phyloP scores from a whole-genome alignment of 2,329 filamentous ascomycete species.

The Beauveria scarabaeidicola region DNA sequence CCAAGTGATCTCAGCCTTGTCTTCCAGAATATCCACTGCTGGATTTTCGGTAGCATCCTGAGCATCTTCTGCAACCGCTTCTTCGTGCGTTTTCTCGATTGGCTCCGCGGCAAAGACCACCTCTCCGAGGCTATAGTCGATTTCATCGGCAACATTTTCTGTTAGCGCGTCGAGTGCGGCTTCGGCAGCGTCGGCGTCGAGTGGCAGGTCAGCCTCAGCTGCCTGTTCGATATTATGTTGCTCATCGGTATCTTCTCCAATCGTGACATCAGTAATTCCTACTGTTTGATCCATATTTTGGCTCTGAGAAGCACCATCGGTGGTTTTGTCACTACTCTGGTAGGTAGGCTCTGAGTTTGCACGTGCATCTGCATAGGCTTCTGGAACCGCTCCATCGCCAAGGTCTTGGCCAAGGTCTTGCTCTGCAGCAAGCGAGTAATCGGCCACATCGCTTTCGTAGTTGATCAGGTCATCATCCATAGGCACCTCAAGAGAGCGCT shows the following conservation, averaged over 20 bases:
- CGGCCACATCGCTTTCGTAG: conserved; percentile 26
- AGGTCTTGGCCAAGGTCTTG: conserved; percentile 12
- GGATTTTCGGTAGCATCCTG: conserved; percentile 1
- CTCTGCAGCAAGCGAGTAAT: conserved; percentile 12
- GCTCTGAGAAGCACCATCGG: background rate
- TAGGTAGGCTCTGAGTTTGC: background rate
- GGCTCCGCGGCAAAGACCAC: conserved; percentile 18
- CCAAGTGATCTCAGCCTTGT: conserved; percentile 18
- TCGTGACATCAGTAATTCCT: background rate
- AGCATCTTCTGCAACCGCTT: background rate
- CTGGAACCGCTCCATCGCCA: conserved; percentile 14
- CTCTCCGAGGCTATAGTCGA: conserved; percentile 21
- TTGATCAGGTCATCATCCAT: conserved; percentile 29
- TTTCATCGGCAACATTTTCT: conserved; percentile 22
- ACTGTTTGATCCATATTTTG: background rate
- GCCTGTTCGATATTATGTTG: background rate
- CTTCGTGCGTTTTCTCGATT: conserved; percentile 11
- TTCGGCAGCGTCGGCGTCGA: conserved; percentile 8
- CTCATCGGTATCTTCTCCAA: background rate
- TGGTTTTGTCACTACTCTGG: background rate
- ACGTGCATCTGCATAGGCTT: conserved; percentile 6
- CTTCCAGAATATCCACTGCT: conserved; percentile 1
- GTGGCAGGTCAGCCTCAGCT: background rate
- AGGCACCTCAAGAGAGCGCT: conserved; percentile 15
- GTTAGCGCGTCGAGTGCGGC: background rate